Evolutionary conservation across 139 green algal species (phyloP), one percentile per base, ranked within the genome.

Genomic region (Bryopsis sp.): DNA sequence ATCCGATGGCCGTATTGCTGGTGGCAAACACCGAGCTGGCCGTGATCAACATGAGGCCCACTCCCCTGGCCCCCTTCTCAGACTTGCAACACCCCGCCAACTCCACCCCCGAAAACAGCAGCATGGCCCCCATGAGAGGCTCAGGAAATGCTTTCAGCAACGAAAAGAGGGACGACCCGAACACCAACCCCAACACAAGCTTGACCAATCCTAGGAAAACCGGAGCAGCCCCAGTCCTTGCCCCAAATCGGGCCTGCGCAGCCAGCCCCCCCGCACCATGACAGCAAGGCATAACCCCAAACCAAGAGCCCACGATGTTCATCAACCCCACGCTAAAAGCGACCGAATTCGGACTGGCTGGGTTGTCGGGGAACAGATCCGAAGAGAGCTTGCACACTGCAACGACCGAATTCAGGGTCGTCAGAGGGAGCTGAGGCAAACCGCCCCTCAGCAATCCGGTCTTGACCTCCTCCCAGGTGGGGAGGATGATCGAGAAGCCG

Each of bases 381-480:
- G 61, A 29, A 0, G 82, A 78, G 33, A 95, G 79, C 46, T 89
- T 77, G 34, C 78, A 85, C 6, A 92, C 85, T 0, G 83, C 80
- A 4, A 95, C 72, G 15, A 93, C 88, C 2, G 82, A 90, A 76
- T 94, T 95, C 47, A 95, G 78, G 26, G 61, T 73, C 11, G 80
- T 83, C 15, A 86, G 58, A 1, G 78, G 77, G 34, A 86, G 72
- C 73, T 86, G 80, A 2, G 80, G 71, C 11, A 86, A 54, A 1
- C 80, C 76, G 35, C 69, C 74, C 32, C 75, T 70, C 32, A 76
- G 24, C 68, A 58, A 64, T 62, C 74, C 74, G 28, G 35, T 50
- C 26, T 58, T 80, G 71, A 76, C n/a, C 48, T 80, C 74, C 34
- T 39, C 19, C 64, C 58, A 72, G 4, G 58, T 68, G 54, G 75